These are phyloP conservation scores for Arthrobotrys sphaeroides DNA, from an alignment of 2,329 filamentous ascomycete genomes.

Conservation along the genomic window DNA sequence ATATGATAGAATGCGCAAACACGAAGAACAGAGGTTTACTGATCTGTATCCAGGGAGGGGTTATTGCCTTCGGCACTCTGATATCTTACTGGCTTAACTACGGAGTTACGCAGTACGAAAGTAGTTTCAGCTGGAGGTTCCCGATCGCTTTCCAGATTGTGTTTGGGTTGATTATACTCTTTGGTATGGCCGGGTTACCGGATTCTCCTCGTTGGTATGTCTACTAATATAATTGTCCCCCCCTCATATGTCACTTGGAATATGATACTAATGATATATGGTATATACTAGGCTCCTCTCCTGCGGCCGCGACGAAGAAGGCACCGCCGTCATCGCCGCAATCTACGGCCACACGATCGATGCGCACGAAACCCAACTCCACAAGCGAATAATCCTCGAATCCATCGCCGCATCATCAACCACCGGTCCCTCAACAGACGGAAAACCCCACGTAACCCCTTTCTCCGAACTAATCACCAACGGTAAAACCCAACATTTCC, in stretches of 20 bases:
- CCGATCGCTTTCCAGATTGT: constrained; percentile 69
- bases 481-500: constrained; percentile 73
- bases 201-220: constrained; percentile 66
- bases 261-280: neutral
- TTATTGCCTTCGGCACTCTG: constrained; percentile 64
- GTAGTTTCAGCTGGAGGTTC: constrained; percentile 69
- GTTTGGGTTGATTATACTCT: constrained; percentile 70
- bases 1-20: constrained; percentile 54
- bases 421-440: constrained; percentile 61
- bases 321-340: constrained; percentile 65
- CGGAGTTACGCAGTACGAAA: constrained; percentile 64
- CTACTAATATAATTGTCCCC: constrained; percentile 59
- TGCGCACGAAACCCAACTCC: constrained; percentile 68
- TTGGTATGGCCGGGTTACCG: constrained; percentile 64
- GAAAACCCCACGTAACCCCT: constrained; percentile 56
- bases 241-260: constrained; percentile 30
- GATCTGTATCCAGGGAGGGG: constrained; percentile 68
- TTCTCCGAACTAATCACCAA: constrained; percentile 69
- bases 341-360: constrained; percentile 65
- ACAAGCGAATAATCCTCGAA: constrained; percentile 75
- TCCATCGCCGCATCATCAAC: constrained; percentile 67
- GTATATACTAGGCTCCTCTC: constrained; percentile 62
- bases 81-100: constrained; percentile 71
- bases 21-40: constrained; percentile 70
- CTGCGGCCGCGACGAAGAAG: constrained; percentile 64